Base-by-base conservation (phyloP, 768 basidiomycete species). In the Suillus paluster region DNA sequence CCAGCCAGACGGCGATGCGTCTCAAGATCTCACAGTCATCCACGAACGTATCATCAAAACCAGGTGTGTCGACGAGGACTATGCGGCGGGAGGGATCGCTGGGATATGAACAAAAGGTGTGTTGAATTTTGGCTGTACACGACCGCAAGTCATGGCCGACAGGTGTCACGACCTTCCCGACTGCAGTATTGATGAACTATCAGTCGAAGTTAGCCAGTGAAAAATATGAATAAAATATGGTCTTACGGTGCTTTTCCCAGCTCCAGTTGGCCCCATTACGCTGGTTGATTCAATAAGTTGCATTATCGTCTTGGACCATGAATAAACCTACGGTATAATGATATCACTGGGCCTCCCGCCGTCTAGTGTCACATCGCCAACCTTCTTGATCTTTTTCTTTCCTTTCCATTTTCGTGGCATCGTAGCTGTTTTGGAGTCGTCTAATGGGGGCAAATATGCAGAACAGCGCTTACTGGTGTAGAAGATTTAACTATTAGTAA, bases 1-100 rank as follows among this genome's bases (percentile, higher is more conserved):
- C 59, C 44, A 76, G 61, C 71, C 73, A 75, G 3, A 61, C 54
- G 10, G 69, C 63, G 44, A 77, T 71, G 23, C 42, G 57, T 21
- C 59, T 50, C 21, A 78, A 68, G 38, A 75, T 67, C 23, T 71
- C 59, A 19, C 58, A 57, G 59, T 75, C 75, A 0, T 64, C 58
- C 27, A 54, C 45, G 17, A 63, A 55, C 4, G 68, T 68, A 59
- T 75, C 71, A 33, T 75, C 68, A 52, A 68, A 71, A 10, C 70
- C 70, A 45, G 69, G 66, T 23, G 68, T 67, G 59, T 70, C 69
- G 55, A 30, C 30, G 30, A 30, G 30, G 14, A 58, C 62, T 17
- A 73, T 55, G 14, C 61, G 64, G 42, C 67, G 67, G 5, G 53
- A 58, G 59, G 62, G 63, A n/a, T 60, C 62, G 8, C 65, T 44